Evolutionary conservation across 2,329 filamentous ascomycete genomes (phyloP), one percentile per base, ranked within the genome.

Genomic region (Macrophomina phaseolina): DNA sequence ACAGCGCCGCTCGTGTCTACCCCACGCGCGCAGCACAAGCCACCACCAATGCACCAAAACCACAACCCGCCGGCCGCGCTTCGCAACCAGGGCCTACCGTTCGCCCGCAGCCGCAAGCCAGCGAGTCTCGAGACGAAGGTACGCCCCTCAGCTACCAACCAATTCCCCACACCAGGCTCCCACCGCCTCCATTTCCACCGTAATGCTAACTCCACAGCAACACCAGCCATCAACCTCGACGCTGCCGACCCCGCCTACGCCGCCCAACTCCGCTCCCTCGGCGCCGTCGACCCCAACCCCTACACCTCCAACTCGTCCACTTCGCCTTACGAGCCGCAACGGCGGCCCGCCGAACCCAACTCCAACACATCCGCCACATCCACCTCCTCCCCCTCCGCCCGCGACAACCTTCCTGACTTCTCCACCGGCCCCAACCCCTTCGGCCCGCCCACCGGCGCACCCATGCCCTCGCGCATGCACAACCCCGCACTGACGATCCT

Each of bases 221-320:
- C n/a, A 64, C 12, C 40, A 85, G 85, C 83, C 60, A 84, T 89
- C 69, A 85, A 88, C 71, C 81, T 87, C 72, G 87, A 90, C 73
- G 86, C 82, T 66, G 84, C 83, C 67, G 87, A 89, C 73, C 86
- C 87, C 1, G 81, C 85, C 73, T 94, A 84, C 87, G 91, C 94
- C 83, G 90, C 88, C 75, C 96, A 93, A 70, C 91, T 98, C 69
- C 91, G 89, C 72, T 80, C 79, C 53, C 80, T 89, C 67, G 87
- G 87, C 66, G 83, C 86, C 65, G 87, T 89, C 7, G 83, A 83
- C 64, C 85, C 86, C 36, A 84, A 83, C 67, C 85, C 85, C 2
- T 86, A 86, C 32, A 80, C 83, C 69, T 88, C 86, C 11, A 79
- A 82, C 40, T 82, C 84, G 48, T 88, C 86, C 52, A 82, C 82